Evolutionary conservation across 176 grass and related monocot species (phyloP).

Genomic region (Avena insularis): DNA sequence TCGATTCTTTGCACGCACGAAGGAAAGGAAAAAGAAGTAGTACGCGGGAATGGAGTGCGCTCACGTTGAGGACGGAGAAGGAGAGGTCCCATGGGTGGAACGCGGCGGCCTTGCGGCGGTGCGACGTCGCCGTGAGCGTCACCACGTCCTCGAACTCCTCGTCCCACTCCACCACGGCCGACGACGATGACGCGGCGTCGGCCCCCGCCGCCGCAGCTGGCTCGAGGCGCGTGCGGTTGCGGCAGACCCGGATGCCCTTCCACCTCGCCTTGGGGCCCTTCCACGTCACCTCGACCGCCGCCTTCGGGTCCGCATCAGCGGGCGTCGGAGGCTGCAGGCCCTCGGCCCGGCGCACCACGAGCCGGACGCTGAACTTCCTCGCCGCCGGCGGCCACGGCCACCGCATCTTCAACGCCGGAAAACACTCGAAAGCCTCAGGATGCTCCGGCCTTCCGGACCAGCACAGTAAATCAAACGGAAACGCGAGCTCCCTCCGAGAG

Average conservation of each 20-base stretch:
- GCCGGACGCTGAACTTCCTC: conserved; percentile 62
- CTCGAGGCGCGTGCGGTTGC: conserved; percentile 86
- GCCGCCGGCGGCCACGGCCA: conserved; percentile 85
- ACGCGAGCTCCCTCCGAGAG: not conserved
- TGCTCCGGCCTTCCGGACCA: not conserved
- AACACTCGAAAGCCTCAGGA: not conserved
- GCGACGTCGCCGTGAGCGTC: conserved; percentile 55
- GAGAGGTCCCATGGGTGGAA: conserved; percentile 86
- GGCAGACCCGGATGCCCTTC: conserved; percentile 77
- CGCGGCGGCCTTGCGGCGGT: conserved; percentile 58
- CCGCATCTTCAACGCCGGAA: conserved; percentile 66
- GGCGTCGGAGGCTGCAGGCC: conserved; percentile 14
- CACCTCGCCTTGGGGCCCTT: conserved; percentile 62
- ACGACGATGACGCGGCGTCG: conserved; percentile 11
- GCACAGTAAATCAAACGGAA: not conserved
- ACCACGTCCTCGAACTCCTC: conserved; percentile 83
- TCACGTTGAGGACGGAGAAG: conserved; percentile 84
- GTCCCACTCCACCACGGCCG: conserved; percentile 61
- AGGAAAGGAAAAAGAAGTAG: not conserved
- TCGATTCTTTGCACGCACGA: not conserved
- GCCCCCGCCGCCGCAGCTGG: conserved; percentile 40
- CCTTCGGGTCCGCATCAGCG: conserved; percentile 27
- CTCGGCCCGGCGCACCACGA: conserved; percentile 73
- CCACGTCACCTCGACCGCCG: conserved; percentile 50
- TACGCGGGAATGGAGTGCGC: conserved; percentile 22